These are phyloP conservation scores for Chrysoporthe deuterocubensis DNA, from an alignment of 2,329 filamentous ascomycete genomes.

Conservation along the genomic window DNA sequence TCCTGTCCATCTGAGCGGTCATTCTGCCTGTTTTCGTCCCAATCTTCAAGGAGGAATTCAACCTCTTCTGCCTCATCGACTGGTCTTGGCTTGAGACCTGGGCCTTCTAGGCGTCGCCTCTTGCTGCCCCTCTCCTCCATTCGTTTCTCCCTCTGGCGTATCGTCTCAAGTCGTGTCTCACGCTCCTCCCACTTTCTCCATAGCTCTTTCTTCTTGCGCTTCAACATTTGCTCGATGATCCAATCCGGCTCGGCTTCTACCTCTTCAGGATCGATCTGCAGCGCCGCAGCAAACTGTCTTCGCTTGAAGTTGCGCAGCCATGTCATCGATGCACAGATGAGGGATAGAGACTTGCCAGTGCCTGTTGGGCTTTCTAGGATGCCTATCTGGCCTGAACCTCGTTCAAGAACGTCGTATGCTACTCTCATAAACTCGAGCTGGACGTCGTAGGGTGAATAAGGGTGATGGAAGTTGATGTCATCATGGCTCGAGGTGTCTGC, in stretches of 20 bases:
- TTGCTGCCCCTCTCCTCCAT: constrained; percentile 56
- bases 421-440: constrained; percentile 87
- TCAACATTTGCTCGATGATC: constrained; percentile 78
- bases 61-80: constrained; percentile 57
- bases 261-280: constrained; percentile 46
- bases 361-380: constrained; percentile 95
- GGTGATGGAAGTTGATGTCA: constrained; percentile 76
- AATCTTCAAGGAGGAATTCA: constrained; percentile 75
- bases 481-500: constrained; percentile 23
- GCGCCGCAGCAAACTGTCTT: constrained; percentile 57
- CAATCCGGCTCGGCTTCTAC: constrained; percentile 77
- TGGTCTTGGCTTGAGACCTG: constrained; percentile 25
- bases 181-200: constrained; percentile 70
- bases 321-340: constrained; percentile 86
- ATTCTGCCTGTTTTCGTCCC: constrained; percentile 53
- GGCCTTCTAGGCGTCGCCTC: constrained; percentile 49
- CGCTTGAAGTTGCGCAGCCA: constrained; percentile 87
- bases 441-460: constrained; percentile 84
- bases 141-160: constrained; percentile 66
- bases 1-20: constrained; percentile 39
- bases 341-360: constrained; percentile 84
- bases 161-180: constrained; percentile 69
- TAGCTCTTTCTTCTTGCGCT: constrained; percentile 69
- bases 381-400: constrained; percentile 73
- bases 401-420: constrained; percentile 77